Evolutionary conservation across 805 yeast genomes (phyloP), one percentile per base, ranked within the genome.

Genomic region (Kuraishia ogatae): DNA sequence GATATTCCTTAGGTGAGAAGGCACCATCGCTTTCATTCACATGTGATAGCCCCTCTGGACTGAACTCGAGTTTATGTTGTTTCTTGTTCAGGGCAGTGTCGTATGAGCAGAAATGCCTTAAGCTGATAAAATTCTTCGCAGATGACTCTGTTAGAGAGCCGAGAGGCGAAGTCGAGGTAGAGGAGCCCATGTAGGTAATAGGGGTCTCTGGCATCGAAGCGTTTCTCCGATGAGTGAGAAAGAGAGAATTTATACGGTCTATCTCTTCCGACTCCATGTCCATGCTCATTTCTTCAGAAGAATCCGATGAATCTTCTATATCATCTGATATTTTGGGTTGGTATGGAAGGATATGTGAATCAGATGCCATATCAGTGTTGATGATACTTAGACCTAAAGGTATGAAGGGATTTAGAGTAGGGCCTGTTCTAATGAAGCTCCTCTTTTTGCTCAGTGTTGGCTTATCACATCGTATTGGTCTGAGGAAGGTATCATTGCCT

Each of bases 21-120:
- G 43, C 43, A 3, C 15, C 43, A 35, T 35, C 15, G 17, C 13
- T 3, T 8, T 35, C n/a, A 4, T n/a, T 50, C 8, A 3, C 28
- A 19, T 39, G 39, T n/a, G 24, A 21, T 15, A 35, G n/a, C 20
- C 21, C 53, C 5, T 28, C n/a, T 15, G 35, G 47, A 26, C 26
- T 50, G 13, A n/a, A 10, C 19, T 50, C 21, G 2, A 50, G 8
- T 3, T 8, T 21, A 11, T 50, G 43, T 4, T 35, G 28, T 17
- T 22, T 35, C 21, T 50, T 19, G 29, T 23, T 21, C 2, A 50
- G 26, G 21, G 66, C 71, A 1, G 68, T 64, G 50, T 68, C 71
- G 55, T 62, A 60, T 1, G 72, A 69, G 13, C 59, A 62, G 56
- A 65, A 66, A 55, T 69, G 72, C 51, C 69, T 56, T n/a, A 69